Base-by-base conservation (phyloP, 1,284 basidiomycete species). In the Moesziomyces sp. region DNA sequence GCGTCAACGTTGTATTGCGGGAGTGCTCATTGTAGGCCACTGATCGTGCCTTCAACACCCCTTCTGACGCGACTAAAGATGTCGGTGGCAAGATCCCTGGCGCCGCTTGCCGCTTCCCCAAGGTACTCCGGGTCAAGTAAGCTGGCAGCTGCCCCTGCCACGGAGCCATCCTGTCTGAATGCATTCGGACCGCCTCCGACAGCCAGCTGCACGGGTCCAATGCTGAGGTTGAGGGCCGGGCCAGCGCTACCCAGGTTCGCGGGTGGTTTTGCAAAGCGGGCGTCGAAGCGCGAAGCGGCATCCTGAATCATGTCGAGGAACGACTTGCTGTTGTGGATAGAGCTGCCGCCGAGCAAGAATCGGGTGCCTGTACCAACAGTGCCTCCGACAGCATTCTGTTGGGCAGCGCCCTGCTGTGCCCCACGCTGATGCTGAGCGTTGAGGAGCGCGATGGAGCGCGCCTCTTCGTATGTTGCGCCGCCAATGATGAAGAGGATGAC, bases 401-500 rank as follows among this genome's bases (percentile, higher is more conserved):
- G 63, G 16, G 56, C 59, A 11, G 50, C 28, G 35, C 54, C 56
- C 19, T 40, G 40, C 10, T 59, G 60, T 8, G 55, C 60, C 23
- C 55, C 51, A 33, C 63, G 47, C 55, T 70, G 61, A 49, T 74
- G 71, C 40, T 72, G 76, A 21, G 64, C 74, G 21, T 83, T 82
- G 46, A 83, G 64, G 11, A 80, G 70, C 2, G 80, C 79, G 18
- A 83, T 60, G 6, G 61, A 73, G 7, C 81, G 74, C 5, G 81
- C 80, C 52, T 82, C 81, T 57, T 83, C 82, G 61, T 83, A 83
- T 30, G 82, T 84, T 1, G 81, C 73, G 14, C 82, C 82, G 24
- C 82, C 82, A 30, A 84, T 74, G 48, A 84, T 74, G 55, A 84
- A 84, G 19, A 84, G 16, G 66, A 84, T 81, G 46, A 84, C 78